Base-by-base conservation (phyloP, 2,329 filamentous ascomycete genomes). In the Chlorencoelia australis region DNA sequence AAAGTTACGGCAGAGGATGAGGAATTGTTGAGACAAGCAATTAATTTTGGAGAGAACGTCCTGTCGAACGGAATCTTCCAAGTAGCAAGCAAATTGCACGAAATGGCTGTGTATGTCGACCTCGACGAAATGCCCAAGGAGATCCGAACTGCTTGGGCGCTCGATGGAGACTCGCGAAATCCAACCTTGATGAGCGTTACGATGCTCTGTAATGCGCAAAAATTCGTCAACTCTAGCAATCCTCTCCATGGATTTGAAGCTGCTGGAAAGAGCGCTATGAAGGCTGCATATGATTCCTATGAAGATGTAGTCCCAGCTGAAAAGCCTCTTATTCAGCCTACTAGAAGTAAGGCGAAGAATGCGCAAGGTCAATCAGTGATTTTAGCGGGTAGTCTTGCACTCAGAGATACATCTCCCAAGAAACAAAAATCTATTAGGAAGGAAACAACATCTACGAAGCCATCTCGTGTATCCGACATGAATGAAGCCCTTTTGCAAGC, bases 71-170 rank as follows among this genome's bases (percentile, higher is more conserved):
- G 59, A 5, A 68, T 80, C 18, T 88, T 85, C 67, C 65, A 65
- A 16, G 65, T 75, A 0, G 76, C 86, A 49, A 82, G 79, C 40
- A 59, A 64, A 17, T 77, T 75, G 15, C 83, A 89, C 47, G 84
- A 94, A 53, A 69, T 95, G 40, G 86, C 86, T 0, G 58, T 94
- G 8, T 82, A 78, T 40, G 60, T 94, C 3, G 4, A 25, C 10
- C 54, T 73, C 3, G 61, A 73, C 19, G 26, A 47, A 13, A 86
- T 89, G 52, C 81, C 85, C 0, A 64, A 65, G 8, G 66, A 69
- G 1, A 68, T 70, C 3, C 70, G 71, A 3, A 57, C 63, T 11
- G 65, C 70, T 3, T 94, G 87, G 81, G 75, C 82, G 1, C 68
- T 94, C 19, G 67, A 75, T 42, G 57, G 60, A 1, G 50, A 64